Evolutionary conservation across 768 basidiomycete genomes (phyloP).

Genomic region (Suillus lakei): DNA sequence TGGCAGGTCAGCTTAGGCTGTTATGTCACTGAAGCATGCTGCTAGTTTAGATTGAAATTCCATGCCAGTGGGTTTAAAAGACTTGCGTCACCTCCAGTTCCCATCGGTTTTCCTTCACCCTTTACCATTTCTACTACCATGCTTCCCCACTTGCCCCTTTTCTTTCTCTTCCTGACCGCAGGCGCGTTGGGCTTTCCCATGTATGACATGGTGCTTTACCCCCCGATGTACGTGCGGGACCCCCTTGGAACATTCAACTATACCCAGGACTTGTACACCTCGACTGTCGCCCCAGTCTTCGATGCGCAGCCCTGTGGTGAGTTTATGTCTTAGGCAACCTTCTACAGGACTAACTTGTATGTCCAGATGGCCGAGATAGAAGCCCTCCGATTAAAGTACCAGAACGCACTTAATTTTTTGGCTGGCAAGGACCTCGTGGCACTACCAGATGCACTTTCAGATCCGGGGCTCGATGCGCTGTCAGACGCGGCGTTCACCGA

Average conservation of each 20-base stretch:
- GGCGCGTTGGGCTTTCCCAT: constrained; percentile 19
- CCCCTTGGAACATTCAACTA: not conserved
- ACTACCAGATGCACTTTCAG: not conserved
- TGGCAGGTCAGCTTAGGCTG: not conserved
- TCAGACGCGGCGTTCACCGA: not conserved
- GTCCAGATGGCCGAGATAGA: not conserved
- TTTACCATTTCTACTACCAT: constrained; percentile 12
- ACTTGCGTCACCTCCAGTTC: constrained; percentile 21
- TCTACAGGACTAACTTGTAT: not conserved
- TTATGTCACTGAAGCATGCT: not conserved
- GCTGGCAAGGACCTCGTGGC: not conserved
- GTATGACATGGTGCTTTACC: not conserved
- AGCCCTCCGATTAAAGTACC: not conserved
- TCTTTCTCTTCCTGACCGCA: constrained; percentile 12
- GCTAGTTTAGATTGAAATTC: not conserved
- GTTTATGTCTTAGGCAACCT: not conserved
- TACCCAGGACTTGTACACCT: not conserved
- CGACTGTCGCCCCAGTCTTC: not conserved
- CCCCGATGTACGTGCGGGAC: not conserved
- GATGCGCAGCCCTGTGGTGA: not conserved
- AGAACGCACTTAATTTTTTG: not conserved
- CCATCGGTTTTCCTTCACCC: not conserved
- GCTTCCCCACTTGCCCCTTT: constrained; percentile 12
- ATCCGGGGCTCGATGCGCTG: not conserved
- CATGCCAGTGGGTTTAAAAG: constrained; percentile 11